Evolutionary conservation across 2,329 filamentous ascomycete genomes (phyloP).

Genomic region (Falciphora oryzae): DNA sequence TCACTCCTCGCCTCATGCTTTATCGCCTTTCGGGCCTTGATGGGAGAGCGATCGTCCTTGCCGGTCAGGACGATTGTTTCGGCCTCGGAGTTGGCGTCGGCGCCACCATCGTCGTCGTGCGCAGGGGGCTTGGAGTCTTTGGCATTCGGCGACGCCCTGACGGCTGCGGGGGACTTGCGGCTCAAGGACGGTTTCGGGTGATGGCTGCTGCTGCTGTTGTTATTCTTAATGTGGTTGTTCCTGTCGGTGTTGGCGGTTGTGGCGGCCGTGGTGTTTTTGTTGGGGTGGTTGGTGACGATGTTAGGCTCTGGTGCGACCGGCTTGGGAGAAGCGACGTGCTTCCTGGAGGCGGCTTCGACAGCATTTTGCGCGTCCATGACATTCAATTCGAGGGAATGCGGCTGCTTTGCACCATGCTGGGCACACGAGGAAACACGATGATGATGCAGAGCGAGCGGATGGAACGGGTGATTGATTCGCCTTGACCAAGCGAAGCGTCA

Average conservation of each 20-base stretch:
- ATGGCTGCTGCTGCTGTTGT: neutral
- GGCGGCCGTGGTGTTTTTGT: slow-evolving; percentile 16
- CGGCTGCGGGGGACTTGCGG: slow-evolving; percentile 21
- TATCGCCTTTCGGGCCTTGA: slow-evolving; percentile 56
- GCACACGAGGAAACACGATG: slow-evolving; percentile 27
- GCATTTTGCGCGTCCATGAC: slow-evolving; percentile 66
- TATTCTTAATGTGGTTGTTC: neutral
- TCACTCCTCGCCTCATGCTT: slow-evolving; percentile 61
- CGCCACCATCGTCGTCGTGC: slow-evolving; percentile 36
- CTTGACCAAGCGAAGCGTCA: slow-evolving; percentile 7
- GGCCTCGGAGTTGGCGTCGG: slow-evolving; percentile 62
- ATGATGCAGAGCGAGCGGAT: neutral
- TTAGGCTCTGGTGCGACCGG: slow-evolving; percentile 30
- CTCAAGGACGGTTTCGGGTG: slow-evolving; percentile 15
- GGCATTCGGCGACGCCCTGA: slow-evolving; percentile 20
- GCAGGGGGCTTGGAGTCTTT: slow-evolving; percentile 28
- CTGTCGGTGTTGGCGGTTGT: slow-evolving; percentile 17
- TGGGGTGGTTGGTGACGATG: slow-evolving; percentile 22
- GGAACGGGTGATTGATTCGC: slow-evolving; percentile 8
- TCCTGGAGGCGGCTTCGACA: slow-evolving; percentile 56
- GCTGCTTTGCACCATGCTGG: slow-evolving; percentile 56
- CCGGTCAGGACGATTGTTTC: slow-evolving; percentile 65
- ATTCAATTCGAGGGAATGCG: slow-evolving; percentile 49
- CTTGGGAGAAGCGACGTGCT: slow-evolving; percentile 49
- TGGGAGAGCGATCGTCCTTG: slow-evolving; percentile 55